Percentiles rank a stretch among this genome's conserved stretches.
These are phyloP conservation scores for Phytophthora hybrid DNA, from an alignment of 352 stramenopile species.

Conservation along the genomic window DNA sequence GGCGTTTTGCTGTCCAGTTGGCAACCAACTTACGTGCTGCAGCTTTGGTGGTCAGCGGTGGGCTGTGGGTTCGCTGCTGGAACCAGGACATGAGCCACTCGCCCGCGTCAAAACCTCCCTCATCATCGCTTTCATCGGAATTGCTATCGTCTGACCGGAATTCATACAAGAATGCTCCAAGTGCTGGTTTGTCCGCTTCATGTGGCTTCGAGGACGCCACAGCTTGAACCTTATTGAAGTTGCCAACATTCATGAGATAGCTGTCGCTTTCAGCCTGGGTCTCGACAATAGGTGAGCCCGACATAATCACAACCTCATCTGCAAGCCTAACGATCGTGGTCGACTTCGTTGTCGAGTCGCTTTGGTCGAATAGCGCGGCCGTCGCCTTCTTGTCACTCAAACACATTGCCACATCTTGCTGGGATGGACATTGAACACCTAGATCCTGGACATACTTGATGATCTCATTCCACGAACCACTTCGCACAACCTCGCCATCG, in stretches of 20 bases:
- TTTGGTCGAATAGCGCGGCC: slow-evolving; percentile 30
- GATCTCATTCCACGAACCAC: slow-evolving; percentile 41
- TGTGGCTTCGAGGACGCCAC: slow-evolving; percentile 1
- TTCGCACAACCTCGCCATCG: slow-evolving; percentile 47
- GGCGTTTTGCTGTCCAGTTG: slow-evolving; percentile 27
- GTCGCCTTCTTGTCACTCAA: slow-evolving; percentile 35
- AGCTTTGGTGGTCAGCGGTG: slow-evolving; percentile 38
- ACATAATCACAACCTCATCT: slow-evolving; percentile 46
- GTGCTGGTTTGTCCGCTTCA: slow-evolving; percentile 21
- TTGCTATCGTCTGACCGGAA: slow-evolving; percentile 10
- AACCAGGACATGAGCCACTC: slow-evolving; percentile 48
- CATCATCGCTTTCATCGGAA: slow-evolving; percentile 26
- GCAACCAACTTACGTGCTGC: slow-evolving; percentile 29
- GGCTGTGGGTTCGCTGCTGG: slow-evolving; percentile 11
- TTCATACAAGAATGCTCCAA: slow-evolving; percentile 36
- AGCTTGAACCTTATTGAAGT: slow-evolving; percentile 25
- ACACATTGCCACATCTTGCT: slow-evolving; percentile 42
- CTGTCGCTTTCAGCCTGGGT: slow-evolving; percentile 15
- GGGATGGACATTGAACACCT: slow-evolving; percentile 39
- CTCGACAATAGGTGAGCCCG: slow-evolving; percentile 39
- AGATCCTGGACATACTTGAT: slow-evolving; percentile 42
- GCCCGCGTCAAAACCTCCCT: slow-evolving; percentile 30
- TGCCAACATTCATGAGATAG: slow-evolving; percentile 36
- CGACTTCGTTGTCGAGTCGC: slow-evolving; percentile 13
- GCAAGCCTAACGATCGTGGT: slow-evolving; percentile 43